A percentile compares a stretch with the other conserved stretches of the same genome.
Conservation (phyloP, 768 basidiomycete species). For the Tulasnella sp. region DNA sequence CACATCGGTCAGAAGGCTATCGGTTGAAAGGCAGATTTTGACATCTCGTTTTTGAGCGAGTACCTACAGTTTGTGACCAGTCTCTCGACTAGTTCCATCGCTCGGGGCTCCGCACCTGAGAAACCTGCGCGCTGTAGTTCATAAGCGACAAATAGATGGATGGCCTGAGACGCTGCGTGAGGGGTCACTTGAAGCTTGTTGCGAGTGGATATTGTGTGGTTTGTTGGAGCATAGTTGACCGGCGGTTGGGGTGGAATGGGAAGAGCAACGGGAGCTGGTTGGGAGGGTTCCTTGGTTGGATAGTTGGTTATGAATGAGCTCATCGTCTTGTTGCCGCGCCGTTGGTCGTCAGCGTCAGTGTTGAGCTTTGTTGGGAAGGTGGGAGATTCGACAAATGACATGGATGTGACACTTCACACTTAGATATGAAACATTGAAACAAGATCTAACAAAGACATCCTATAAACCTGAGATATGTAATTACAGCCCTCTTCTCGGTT, state of each 20-base stretch:
- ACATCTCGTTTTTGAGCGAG: not conserved
- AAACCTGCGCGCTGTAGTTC: slow-evolving; percentile 13
- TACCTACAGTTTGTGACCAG: slow-evolving; percentile 9
- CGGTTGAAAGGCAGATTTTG: not conserved
- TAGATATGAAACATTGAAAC: too few species aligned
- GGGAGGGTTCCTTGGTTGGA: too few species aligned
- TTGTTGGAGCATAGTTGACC: slow-evolving; percentile 4
- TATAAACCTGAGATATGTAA: too few species aligned
- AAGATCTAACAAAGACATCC: too few species aligned
- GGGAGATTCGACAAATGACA: too few species aligned
- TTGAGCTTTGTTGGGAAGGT: too few species aligned
- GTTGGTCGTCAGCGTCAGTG: too few species aligned
- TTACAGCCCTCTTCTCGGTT: too few species aligned
- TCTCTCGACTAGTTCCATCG: slow-evolving; percentile 11
- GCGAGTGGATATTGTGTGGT: not conserved
- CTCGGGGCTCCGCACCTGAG: not conserved
- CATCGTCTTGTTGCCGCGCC: too few species aligned
- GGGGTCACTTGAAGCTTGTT: slow-evolving; percentile 13
- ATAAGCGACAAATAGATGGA: slow-evolving; percentile 7
- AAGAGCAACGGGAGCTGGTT: not conserved
- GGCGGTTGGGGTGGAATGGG: slow-evolving; percentile 1
- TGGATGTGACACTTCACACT: too few species aligned
- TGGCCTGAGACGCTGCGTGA: not conserved
- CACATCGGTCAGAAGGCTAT: not conserved
- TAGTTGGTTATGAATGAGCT: too few species aligned